Evolutionary conservation across 2,329 filamentous ascomycete species (phyloP).

Genomic region (Fusarium lyarnte): DNA sequence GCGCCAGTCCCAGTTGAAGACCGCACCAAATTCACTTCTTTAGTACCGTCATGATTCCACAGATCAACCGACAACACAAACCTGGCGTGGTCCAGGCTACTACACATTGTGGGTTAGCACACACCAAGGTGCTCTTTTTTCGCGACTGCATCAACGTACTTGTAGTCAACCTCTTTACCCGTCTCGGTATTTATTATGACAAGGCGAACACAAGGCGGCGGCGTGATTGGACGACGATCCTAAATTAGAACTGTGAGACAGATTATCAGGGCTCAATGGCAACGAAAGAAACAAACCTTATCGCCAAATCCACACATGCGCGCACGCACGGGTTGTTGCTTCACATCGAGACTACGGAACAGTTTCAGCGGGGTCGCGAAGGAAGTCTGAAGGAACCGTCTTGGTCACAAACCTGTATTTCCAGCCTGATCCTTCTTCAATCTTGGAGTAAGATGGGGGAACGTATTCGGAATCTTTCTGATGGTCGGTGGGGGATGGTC

Average conservation of each 20-base stretch:
- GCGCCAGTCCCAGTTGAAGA: conserved; percentile 74
- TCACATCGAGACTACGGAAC: conserved; percentile 72
- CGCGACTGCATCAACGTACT: conserved; percentile 62
- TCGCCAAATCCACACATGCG: conserved; percentile 99
- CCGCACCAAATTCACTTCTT: conserved; percentile 74
- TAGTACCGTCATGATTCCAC: conserved; percentile 71
- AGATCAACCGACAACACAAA: conserved; percentile 73
- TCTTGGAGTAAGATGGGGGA: conserved; percentile 45
- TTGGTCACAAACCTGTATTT: conserved; percentile 48
- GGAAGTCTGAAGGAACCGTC: not conserved
- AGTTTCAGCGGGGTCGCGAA: conserved; percentile 26
- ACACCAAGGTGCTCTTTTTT: not conserved
- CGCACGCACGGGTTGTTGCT: conserved; percentile 90
- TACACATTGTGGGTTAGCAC: conserved; percentile 28
- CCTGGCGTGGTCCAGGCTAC: conserved; percentile 52
- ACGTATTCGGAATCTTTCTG: conserved; percentile 26
- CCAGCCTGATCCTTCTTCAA: conserved; percentile 49
- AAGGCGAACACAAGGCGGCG: conserved; percentile 89
- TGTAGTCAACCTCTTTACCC: conserved; percentile 83
- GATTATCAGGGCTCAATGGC: not conserved
- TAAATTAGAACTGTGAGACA: conserved; percentile 49
- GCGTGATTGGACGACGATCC: conserved; percentile 95
- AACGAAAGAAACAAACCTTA: conserved; percentile 70
- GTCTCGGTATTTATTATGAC: conserved; percentile 79
- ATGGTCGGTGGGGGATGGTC: conserved; percentile 30